These are phyloP conservation scores for Cenchrus americanus DNA, from an alignment of 176 grass and related monocot species.

Conservation along the genomic window DNA sequence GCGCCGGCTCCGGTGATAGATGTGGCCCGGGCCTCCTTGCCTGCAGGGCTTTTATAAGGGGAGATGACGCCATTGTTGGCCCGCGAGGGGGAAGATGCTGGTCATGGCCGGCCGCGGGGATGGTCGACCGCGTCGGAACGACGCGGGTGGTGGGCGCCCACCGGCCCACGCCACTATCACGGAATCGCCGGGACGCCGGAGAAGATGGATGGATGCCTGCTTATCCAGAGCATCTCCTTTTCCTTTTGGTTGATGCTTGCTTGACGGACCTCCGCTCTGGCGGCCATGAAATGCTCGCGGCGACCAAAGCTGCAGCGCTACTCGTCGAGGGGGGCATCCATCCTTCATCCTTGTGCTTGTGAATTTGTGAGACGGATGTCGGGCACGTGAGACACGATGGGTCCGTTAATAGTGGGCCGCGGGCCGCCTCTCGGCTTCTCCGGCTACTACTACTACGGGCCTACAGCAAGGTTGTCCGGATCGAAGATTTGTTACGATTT, in stretches of 20 bases:
- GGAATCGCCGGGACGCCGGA: not conserved
- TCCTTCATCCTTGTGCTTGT: too few species aligned
- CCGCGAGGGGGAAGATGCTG: not conserved
- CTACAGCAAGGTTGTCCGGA: too few species aligned
- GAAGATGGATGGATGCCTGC: constrained; percentile 5
- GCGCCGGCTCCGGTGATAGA: too few species aligned
- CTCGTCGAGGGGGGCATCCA: too few species aligned
- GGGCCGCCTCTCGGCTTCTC: too few species aligned
- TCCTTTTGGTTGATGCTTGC: constrained; percentile 14
- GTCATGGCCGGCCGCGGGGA: not conserved
- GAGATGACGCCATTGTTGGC: not conserved
- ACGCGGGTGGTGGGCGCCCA: constrained; percentile 25
- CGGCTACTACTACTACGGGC: too few species aligned
- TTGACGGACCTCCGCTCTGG: not conserved
- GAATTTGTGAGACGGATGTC: too few species aligned
- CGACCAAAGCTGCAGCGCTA: not conserved
- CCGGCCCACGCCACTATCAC: constrained; percentile 10
- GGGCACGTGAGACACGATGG: too few species aligned
- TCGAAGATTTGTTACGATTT: too few species aligned
- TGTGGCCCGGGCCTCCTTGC: too few species aligned
- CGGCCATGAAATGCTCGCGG: constrained; percentile 11
- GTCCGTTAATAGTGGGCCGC: too few species aligned
- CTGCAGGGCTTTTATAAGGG: too few species aligned
- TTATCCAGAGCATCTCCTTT: constrained; percentile 26
- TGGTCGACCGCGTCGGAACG: constrained; percentile 18